A percentile compares a stretch with the other conserved stretches of the same genome.
These are phyloP conservation scores for Backusella tarrabulga DNA, from an alignment of 192 early-diverging fungal species.

Conservation along the genomic window DNA sequence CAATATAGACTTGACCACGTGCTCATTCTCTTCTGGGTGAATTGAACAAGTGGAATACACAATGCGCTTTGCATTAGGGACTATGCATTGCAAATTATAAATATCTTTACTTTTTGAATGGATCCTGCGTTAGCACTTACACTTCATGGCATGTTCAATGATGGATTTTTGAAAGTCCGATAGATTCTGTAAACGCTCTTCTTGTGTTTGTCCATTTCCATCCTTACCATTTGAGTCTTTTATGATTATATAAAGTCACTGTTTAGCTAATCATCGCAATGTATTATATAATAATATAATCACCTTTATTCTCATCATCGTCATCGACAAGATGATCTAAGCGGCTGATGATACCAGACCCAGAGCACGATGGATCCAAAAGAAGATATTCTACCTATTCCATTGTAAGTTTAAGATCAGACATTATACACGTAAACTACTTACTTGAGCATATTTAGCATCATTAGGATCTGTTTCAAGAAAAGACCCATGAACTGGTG, in stretches of 20 bases:
- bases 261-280: not conserved
- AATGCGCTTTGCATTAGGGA: constrained; percentile 81
- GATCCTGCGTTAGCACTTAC: constrained; percentile 14
- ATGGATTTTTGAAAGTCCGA: constrained; percentile 85
- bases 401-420: not conserved
- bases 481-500: constrained; percentile 70
- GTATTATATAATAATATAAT: not conserved
- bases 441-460: constrained; percentile 53
- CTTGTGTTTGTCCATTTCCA: constrained; percentile 29
- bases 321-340: constrained; percentile 82
- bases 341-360: constrained; percentile 90
- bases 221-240: constrained; percentile 6
- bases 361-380: constrained; percentile 95
- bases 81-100: not conserved
- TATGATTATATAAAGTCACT: not conserved
- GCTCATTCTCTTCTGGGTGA: constrained; percentile 90
- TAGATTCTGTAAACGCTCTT: constrained; percentile 66
- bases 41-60: constrained; percentile 98
- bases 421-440: not conserved
- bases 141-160: constrained; percentile 83
- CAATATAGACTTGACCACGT: constrained; percentile 80
- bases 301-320: constrained; percentile 36
- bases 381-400: constrained; percentile 80
- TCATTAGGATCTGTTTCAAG: constrained; percentile 76
- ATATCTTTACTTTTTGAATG: too few relatives aligned